Base-by-base conservation (phyloP, 225 moss, liverwort and hornwort species). In the Physcomitrellopsis africana region DNA sequence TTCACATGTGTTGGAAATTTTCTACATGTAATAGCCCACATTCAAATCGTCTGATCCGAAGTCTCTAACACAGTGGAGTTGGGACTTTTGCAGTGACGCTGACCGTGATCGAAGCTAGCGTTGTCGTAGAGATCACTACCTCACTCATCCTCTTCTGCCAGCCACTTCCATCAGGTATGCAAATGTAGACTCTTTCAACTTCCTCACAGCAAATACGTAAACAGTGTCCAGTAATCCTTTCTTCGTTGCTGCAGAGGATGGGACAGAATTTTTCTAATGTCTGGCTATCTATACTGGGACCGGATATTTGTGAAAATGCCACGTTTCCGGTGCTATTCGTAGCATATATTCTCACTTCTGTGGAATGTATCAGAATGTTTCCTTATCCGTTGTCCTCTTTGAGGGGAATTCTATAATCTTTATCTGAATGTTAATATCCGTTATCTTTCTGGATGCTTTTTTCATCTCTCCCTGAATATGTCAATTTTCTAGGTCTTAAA, bases 131-230 rank as follows among this genome's bases (percentile, higher is more conserved):
- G 41, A 87, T 99, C 60, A 94, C 97, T 1, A 93, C 97, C 10
- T 67, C 94, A 29, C 94, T 99, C 61, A 82, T 94, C 58, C 91
- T 99, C 52, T 93, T 99, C 78, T 93, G 93, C 24, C 82, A 99
- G 97, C 75, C 97, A 99, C 79, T 99, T 99, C 76, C 97, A 94
- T 83, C 97, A 99, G 90, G 96, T 97, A 48, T 22, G 3, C 9
- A 5, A 11, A 9, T 47, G 16, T 12, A 4, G 37, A 43, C 2
- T 53, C 11, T 17, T 52, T 14, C 10, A 29, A 24, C 64, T 10
- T 51, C 23, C 12, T 20, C 9, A 14, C 59, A 24, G 24, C 24
- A 24, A 24, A 24, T 24, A 49, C 14, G 3, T n/a, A 14, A 43
- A 57, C 7, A 10, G 24, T 24, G 24, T 24, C 24, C 24, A 24